These are phyloP conservation scores for Neurospora pannonica DNA, from an alignment of 495 filamentous ascomycete genomes.

Conservation along the genomic window DNA sequence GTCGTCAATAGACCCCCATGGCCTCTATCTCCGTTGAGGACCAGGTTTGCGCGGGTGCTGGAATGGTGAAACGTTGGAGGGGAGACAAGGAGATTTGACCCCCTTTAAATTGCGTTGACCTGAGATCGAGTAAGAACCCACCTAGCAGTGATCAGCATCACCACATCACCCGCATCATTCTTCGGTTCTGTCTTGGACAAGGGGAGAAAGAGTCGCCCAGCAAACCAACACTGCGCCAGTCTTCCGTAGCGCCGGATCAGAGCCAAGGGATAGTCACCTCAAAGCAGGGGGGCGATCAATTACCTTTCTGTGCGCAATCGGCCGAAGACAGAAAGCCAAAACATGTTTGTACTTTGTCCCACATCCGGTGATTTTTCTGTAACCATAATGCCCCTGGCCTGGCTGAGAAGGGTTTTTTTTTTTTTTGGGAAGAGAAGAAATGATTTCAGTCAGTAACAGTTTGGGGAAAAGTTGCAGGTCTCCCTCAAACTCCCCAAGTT, in stretches of 20 bases:
- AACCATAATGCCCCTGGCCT: neutral
- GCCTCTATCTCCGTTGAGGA: neutral
- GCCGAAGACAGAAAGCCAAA: neutral
- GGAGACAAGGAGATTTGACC: neutral
- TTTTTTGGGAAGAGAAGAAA: neutral
- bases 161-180: neutral
- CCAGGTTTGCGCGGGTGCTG: neutral
- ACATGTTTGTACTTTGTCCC: neutral
- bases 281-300: neutral
- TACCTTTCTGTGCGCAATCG: neutral
- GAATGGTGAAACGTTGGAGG: neutral
- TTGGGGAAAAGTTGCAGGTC: neutral
- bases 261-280: neutral
- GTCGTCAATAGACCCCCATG: neutral
- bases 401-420: neutral
- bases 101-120: conserved; percentile 1
- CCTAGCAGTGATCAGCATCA: conserved; percentile 9
- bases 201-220: neutral
- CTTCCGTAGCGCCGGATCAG: neutral
- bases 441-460: neutral
- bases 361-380: neutral
- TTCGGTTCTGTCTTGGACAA: neutral
- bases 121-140: conserved; percentile 15
- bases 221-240: neutral
- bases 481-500: neutral